Base-by-base conservation (phyloP, 768 basidiomycete species). In the Lactarius evosmus region DNA sequence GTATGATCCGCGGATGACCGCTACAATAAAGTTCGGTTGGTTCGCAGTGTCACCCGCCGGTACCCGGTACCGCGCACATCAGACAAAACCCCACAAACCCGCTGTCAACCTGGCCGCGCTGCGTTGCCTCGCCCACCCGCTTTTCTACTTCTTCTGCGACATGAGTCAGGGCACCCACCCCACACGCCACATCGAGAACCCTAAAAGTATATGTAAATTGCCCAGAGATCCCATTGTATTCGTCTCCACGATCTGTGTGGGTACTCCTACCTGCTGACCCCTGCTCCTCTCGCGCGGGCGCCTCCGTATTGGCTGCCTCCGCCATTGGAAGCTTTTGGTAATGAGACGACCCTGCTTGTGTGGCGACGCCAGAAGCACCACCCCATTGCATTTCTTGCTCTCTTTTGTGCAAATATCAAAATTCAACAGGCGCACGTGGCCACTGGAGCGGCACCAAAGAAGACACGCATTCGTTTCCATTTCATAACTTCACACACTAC, bases 331-430 rank as follows among this genome's bases (percentile, higher is more conserved):
- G 19, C 19, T 3, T n/a, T 12, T 46, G 44, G n/a, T 22, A 11
- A n/a, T 6, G 40, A n/a, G 22, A 25, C 5, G n/a, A 25, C 12
- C 22, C 22, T 46, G 22, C 2, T 12, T n/a, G n/a, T n/a, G n/a
- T n/a, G n/a, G n/a, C 46, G 46, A 25, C n/a, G 25, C n/a, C 46
- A 49, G 46, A 49, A 49, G 46, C 46, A 49, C n/a, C 44, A n/a
- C 44, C 9, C 44, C 44, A 46, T n/a, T n/a, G n/a, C 22, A 49
- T 25, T 49, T 25, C 41, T 40, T 6, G 16, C 17, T 38, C 17
- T 38, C 38, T 14, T 36, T 16, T 36, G 12, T 38, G 4, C n/a
- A 12, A 14, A 46, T n/a, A 22, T 22, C 44, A 38, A 38, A 38
- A 16, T 38, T 16, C 16, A 33, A 38, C 36, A 17, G 17, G 36